Evolutionary conservation across 106 monocot genomes (phyloP), one percentile per base, ranked within the genome.

Genomic region (Platanthera zijinensis): DNA sequence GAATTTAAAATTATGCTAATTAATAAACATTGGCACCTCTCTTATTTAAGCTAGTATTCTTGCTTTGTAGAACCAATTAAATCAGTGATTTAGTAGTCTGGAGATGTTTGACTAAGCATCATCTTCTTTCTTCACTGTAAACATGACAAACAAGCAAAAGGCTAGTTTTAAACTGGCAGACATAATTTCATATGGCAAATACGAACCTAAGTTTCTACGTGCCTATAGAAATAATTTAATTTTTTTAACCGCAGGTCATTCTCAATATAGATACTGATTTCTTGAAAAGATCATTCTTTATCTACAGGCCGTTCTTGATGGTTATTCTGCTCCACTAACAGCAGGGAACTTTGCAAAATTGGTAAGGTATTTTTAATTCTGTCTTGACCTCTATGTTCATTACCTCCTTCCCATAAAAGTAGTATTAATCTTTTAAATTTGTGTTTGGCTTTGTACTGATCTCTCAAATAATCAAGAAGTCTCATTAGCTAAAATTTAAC

Each of bases 341-440:
- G 84, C 96, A 54, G 92, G 96, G 59, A 96, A 92, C 83, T 87
- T 96, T 80, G 90, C 87, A 11, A 96, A 96, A 92, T 90, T 96
- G 90, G 96, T 96, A 90, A 90, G 83, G 84, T 89, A 87, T 59
- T 74, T 74, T 47, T 52, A 32, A 63, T 76, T 57, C 19, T 8
- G 50, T 73, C 28, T 56, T 28, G 74, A 63, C 25, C 52, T 79
- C 19, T 57, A 75, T 46, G 9, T 21, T 32, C 46, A 22, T 10
- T 49, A 30, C 57, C 56, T 5, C 56, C 14, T 4, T 59, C 19
- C 59, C 5, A 19, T 56, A 19, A 19, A 59, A 6, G 19, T 19
- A 59, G 18, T 59, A 2, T 59, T n/a, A 59, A 59, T 5, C 59
- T 59, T 59, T n/a, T 59, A 19, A 32, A 32, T 59, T 59, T 59